Conservation (phyloP, 768 basidiomycete genomes). For the Hirschioporus abietinus region DNA sequence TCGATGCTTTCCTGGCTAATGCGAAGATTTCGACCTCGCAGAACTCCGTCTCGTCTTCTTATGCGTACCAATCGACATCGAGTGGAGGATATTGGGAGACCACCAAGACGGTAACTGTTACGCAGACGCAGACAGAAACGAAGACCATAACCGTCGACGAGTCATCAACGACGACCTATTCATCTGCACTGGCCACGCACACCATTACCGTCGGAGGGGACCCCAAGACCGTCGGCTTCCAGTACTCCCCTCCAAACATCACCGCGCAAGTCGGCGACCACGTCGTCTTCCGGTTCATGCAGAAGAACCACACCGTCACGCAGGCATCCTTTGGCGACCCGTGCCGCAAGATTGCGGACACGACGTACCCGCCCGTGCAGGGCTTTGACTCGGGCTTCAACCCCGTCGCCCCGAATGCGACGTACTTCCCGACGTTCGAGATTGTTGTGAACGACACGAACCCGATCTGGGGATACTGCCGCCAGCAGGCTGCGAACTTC, state of each 20-base stretch:
- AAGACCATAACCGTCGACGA: conserved; percentile 31
- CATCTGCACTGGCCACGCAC: conserved; percentile 27
- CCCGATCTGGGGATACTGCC: conserved; percentile 23
- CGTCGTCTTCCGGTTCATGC: conserved; percentile 36
- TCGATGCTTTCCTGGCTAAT: conserved; percentile 38
- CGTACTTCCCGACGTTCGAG: conserved; percentile 14
- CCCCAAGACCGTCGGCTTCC: conserved; percentile 15
- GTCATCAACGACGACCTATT: conserved; percentile 34
- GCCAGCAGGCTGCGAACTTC: conserved; percentile 13
- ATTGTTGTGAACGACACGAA: conserved; percentile 21
- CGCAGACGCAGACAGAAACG: conserved; percentile 31
- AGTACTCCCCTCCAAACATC: conserved; percentile 28
- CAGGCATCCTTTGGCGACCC: conserved; percentile 32
- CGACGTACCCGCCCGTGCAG: conserved; percentile 36
- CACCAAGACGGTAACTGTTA: conserved; percentile 28
- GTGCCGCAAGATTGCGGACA: conserved; percentile 33
- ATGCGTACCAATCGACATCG: conserved; percentile 13
- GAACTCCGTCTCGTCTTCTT: conserved; percentile 5
- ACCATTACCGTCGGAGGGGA: conserved; percentile 23
- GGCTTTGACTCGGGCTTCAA: conserved; percentile 35
- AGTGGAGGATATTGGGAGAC: conserved; percentile 26
- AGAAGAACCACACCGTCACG: conserved; percentile 33
- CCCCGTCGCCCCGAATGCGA: conserved; percentile 17
- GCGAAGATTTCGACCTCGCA: conserved; percentile 38
- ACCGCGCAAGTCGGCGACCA: conserved; percentile 32